These are phyloP conservation scores for Sporothrix protearum DNA, from an alignment of 2,329 filamentous ascomycete species.

Conservation along the genomic window DNA sequence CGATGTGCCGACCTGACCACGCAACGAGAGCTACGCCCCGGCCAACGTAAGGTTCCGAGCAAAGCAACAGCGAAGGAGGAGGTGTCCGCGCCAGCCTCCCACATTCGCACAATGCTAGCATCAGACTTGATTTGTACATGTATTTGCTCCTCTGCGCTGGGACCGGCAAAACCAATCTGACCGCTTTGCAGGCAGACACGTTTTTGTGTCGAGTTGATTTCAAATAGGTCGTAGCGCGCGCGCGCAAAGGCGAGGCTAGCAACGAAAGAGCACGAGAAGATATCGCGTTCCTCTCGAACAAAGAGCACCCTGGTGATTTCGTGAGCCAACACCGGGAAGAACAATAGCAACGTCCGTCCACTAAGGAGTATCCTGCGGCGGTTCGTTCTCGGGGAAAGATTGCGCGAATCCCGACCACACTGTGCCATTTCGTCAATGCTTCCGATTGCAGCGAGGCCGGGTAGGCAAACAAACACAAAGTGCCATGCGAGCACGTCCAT, in stretches of 20 bases:
- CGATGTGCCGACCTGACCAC: neutral
- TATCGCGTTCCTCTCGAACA: neutral
- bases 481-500: neutral
- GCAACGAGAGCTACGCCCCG: neutral
- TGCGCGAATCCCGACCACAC: neutral
- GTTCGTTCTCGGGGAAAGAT: neutral
- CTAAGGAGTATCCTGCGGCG: neutral
- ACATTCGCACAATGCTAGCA: neutral
- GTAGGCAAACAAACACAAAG: neutral
- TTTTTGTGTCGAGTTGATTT: neutral
- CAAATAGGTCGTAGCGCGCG: neutral
- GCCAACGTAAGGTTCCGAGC: neutral
- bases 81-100: neutral
- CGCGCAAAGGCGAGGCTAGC: neutral
- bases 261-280: neutral
- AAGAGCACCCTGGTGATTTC: neutral
- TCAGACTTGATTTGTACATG: neutral
- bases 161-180: neutral
- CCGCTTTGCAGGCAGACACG: neutral
- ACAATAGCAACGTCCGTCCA: slow-evolving; percentile 3
- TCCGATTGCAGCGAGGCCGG: slow-evolving; percentile 10
- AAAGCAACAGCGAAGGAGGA: neutral
- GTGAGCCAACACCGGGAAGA: neutral
- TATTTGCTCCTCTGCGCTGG: neutral
- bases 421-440: neutral